These are phyloP conservation scores for Monilinia laxa DNA, from an alignment of 2,329 filamentous ascomycete genomes.

Conservation along the genomic window DNA sequence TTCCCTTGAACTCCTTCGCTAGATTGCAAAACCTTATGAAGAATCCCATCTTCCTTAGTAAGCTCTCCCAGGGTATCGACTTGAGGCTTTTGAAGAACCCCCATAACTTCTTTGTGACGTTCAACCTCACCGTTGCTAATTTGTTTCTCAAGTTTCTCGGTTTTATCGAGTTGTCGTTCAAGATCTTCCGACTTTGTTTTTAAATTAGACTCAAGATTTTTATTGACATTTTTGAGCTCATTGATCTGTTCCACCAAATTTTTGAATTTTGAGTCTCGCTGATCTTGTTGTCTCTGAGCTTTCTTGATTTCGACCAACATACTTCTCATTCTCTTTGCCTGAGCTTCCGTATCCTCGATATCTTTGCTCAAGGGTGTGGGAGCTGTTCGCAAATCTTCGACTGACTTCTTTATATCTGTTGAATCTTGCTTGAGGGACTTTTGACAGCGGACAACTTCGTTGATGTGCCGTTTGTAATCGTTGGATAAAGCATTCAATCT, in stretches of 20 bases:
- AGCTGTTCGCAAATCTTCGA: background rate
- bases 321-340: background rate
- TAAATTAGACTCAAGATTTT: background rate
- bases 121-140: background rate
- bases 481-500: conserved; percentile 33
- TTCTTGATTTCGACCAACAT: conserved; percentile 18
- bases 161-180: background rate
- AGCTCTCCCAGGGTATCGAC: conserved; percentile 27
- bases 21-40: conserved; percentile 29
- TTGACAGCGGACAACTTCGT: conserved; percentile 37
- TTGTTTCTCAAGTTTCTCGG: conserved; percentile 13
- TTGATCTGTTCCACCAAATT: background rate
- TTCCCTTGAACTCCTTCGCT: conserved; percentile 33
- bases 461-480: conserved; percentile 40
- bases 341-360: background rate
- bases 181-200: background rate
- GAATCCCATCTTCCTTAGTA: conserved; percentile 29
- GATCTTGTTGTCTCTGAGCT: background rate
- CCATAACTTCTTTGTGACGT: conserved; percentile 30
- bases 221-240: background rate
- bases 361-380: background rate
- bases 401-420: background rate
- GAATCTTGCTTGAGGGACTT: conserved; percentile 27
- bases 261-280: background rate
- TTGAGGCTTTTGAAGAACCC: conserved; percentile 31